Conservation (phyloP, 2,329 filamentous ascomycete genomes). For the Teratosphaeriaceae sp. region DNA sequence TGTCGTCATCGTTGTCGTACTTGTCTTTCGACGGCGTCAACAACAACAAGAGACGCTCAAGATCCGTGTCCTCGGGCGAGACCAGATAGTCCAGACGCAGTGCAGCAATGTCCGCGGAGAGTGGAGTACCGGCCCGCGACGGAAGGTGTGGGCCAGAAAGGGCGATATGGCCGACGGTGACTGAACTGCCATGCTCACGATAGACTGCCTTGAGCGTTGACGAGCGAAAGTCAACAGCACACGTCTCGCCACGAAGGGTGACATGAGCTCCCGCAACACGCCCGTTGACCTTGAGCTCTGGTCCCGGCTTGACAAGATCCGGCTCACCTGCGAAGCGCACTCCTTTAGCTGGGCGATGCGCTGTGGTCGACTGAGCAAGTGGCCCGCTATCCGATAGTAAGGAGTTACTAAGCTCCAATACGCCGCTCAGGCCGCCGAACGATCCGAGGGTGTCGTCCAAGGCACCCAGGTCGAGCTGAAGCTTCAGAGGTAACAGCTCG, state of each 20-base stretch:
- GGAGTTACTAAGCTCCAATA: constrained; percentile 81
- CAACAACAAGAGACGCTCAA: constrained; percentile 74
- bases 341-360: constrained; percentile 37
- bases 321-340: constrained; percentile 50
- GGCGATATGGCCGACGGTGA: constrained; percentile 70
- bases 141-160: constrained; percentile 57
- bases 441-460: constrained; percentile 82
- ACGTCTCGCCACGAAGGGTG: constrained; percentile 69
- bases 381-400: constrained; percentile 59
- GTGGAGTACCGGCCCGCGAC: constrained; percentile 33
- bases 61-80: constrained; percentile 68
- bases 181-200: constrained; percentile 62
- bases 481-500: constrained; percentile 67
- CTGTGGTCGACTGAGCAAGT: constrained; percentile 24
- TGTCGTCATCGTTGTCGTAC: constrained; percentile 84
- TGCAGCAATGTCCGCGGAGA: constrained; percentile 15
- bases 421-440: constrained; percentile 86
- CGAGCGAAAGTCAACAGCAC: constrained; percentile 66
- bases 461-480: constrained; percentile 70
- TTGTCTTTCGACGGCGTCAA: constrained; percentile 89
- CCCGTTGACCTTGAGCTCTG: constrained; percentile 60
- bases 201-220: constrained; percentile 77
- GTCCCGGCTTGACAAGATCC: constrained; percentile 20
- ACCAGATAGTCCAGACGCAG: constrained; percentile 67
- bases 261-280: constrained; percentile 71